Base-by-base conservation (phyloP, 768 basidiomycete genomes). In the Rubroboletus satanas region DNA sequence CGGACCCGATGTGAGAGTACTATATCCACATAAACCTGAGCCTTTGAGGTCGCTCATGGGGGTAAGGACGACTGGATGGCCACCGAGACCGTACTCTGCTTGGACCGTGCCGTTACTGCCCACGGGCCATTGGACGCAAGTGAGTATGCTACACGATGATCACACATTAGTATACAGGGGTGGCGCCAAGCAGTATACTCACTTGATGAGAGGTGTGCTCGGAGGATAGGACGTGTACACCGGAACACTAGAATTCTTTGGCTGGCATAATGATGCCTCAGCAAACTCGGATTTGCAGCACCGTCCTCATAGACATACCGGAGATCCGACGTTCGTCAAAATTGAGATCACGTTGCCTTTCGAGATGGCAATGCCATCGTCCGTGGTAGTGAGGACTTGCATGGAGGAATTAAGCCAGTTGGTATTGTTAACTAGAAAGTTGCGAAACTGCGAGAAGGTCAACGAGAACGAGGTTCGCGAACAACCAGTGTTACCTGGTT, bases 301-400 rank as follows among this genome's bases (percentile, higher is more conserved):
- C 23, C 39, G 44, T 46, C 38, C 14, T 39, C 14, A 15, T 7
- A 58, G 42, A 38, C 55, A 39, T 65, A 88, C 87, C 21, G 87
- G 85, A 51, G 86, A 87, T 32, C 87, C 89, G 56, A 89, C 81
- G 70, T 85, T 88, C 23, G 86, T 90, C 58, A 85, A 57, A 38
- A 90, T 69, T 12, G 82, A 77, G 46, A 88, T 72, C 10, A 87
- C 78, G 18, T 74, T 63, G 12, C 85, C 87, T 62, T 87, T 89
- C 72, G 80, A 77, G 56, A 90, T 71, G 17, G 80, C 83, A n/a
- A 90, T 69, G 29, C 82, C 81, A 55, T 80, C 67, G 10, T 73
- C 62, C 38, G 78, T 79, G 15, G 74, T 63, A 7, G 80, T 75
- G 23, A 89, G 68, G 15, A 89, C 76, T 53, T 82, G 65, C 29